Percentiles rank a stretch among this genome's conserved stretches.
Conservation (phyloP, 2,329 filamentous ascomycete genomes). For the Tricladium varicosporioides region DNA sequence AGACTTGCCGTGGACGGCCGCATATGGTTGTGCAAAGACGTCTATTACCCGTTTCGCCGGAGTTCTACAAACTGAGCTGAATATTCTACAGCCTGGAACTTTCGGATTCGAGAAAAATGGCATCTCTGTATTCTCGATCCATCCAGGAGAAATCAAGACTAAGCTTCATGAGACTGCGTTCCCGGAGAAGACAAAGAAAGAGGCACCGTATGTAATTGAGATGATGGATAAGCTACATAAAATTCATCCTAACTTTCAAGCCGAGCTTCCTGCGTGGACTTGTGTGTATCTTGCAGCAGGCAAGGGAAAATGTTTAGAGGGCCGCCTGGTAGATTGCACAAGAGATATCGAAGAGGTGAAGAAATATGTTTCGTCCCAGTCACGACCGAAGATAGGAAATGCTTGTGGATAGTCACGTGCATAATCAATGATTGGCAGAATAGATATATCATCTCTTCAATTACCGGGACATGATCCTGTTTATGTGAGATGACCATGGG, state of each 20-base stretch:
- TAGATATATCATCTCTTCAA: no score
- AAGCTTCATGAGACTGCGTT: slow-evolving; percentile 19
- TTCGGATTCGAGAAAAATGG: slow-evolving; percentile 15
- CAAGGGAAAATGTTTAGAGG: slow-evolving; percentile 14
- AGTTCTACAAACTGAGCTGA: slow-evolving; percentile 18
- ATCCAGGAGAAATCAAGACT: slow-evolving; percentile 21
- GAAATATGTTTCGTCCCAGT: slow-evolving; percentile 7
- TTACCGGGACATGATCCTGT: no score
- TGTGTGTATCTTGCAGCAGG: slow-evolving; percentile 23
- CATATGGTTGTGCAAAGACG: slow-evolving; percentile 22
- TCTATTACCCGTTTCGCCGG: slow-evolving; percentile 21
- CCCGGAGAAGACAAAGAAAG: slow-evolving; percentile 20
- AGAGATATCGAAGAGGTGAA: slow-evolving; percentile 22
- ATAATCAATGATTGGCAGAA: no score
- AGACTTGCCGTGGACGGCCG: slow-evolving; percentile 21
- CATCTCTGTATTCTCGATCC: slow-evolving; percentile 22
- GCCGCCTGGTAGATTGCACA: slow-evolving; percentile 20
- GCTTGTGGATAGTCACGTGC: slow-evolving; percentile 11
- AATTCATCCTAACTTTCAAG: slow-evolving; percentile 17
- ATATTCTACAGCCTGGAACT: slow-evolving; percentile 14
- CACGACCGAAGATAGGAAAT: slow-evolving; percentile 18
- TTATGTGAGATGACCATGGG: no score
- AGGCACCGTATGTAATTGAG: slow-evolving; percentile 21
- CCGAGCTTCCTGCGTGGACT: slow-evolving; percentile 21
- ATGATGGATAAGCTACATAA: slow-evolving; percentile 19